Percentiles rank a stretch among this genome's conserved stretches.
phyloP scores from a whole-genome alignment of 257 asterid species.

The Solanum pinnatisectum region DNA sequence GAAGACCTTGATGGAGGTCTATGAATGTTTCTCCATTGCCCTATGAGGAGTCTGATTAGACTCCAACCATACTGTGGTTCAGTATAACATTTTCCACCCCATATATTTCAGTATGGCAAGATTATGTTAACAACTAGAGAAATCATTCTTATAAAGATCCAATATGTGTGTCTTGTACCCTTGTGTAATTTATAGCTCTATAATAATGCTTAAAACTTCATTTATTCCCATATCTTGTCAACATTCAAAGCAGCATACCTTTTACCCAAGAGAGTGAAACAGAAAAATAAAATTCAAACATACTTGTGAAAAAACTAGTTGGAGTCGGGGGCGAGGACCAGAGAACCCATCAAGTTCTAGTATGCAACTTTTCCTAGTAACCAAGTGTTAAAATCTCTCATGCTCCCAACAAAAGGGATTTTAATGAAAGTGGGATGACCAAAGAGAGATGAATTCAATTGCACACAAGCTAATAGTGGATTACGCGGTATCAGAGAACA shows the following conservation, averaged over 20 bases:
- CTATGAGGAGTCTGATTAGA: background rate
- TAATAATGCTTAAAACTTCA: background rate
- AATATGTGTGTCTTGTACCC: background rate
- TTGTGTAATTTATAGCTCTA: background rate
- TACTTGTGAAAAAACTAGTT: background rate
- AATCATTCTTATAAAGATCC: background rate
- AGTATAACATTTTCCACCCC: background rate
- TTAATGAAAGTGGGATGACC: background rate
- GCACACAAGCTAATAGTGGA: background rate
- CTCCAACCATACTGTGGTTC: background rate
- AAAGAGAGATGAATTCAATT: background rate
- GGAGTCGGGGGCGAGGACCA: background rate
- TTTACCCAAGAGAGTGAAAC: background rate
- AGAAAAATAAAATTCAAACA: background rate
- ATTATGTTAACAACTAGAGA: background rate
- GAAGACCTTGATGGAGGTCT: background rate
- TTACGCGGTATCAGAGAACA: background rate
- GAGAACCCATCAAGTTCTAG: background rate
- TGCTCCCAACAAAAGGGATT: background rate
- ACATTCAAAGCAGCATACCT: background rate
- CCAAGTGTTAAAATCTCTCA: background rate
- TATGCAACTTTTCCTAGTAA: background rate
- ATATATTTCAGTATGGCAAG: background rate
- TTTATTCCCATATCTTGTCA: background rate
- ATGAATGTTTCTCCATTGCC: background rate